Evolutionary conservation across 176 grass and related monocot species (phyloP), one percentile per base, ranked within the genome.

Genomic region (Aegilops bicornis): DNA sequence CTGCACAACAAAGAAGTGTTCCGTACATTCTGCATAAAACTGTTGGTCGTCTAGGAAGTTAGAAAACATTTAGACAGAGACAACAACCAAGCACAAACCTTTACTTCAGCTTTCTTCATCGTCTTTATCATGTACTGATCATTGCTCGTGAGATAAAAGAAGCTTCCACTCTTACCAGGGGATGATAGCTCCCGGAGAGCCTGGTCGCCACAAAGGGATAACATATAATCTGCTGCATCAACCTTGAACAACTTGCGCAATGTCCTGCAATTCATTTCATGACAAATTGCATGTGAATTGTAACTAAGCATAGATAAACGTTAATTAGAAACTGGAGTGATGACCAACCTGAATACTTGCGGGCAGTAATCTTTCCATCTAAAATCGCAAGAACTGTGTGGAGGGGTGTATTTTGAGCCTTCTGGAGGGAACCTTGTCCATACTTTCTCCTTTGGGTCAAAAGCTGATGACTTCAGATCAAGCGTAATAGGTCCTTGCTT

Each of bases 91-190:
- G 59, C 20, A 90, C 81, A 58, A 87, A 98, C 96, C 92, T 98
- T 98, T 73, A 98, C 96, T 98, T 98, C 96, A 68, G 96, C 68
- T 89, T 98, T 98, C 88, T 98, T 98, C 94, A 98, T 89, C 17
- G 96, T 98, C 81, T 98, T 98, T 83, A 98, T 98, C 96, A 98
- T 98, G 84, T 98, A 98, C 79, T 84, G 91, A 80, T 96, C 93
- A 74, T 98, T 91, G 42, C 85, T 91, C 1, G 96, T 98, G 5
- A 98, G 86, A 76, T 98, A 98, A 83, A 98, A 98, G 89, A 98
- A 98, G 83, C 96, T 98, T 89, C 96, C 96, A 75, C 96, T 98
- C 88, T 98, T 98, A 22, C 96, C 96, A 24, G 96, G 96, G 22
- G 96, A 98, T 31, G 93, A 98, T 29, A 96, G 92, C 79, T 96